A percentile compares a stretch with the other conserved stretches of the same genome.
phyloP scores from a whole-genome alignment of 441 rosid genomes.

The Pelargonium fulgidum region DNA sequence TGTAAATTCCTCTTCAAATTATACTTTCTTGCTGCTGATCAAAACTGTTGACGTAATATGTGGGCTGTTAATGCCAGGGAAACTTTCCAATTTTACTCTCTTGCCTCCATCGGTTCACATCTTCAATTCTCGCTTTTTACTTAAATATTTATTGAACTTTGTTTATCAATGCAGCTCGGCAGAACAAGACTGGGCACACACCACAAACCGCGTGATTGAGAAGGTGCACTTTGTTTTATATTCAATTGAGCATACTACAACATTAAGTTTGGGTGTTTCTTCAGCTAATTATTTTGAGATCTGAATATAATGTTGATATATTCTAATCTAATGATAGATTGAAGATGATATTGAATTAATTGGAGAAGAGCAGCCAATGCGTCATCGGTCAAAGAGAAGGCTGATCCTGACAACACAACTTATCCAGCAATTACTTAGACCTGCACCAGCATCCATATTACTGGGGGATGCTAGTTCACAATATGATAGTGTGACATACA shows the following conservation, averaged over 20 bases:
- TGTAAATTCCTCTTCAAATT: neutral
- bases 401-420: slow-evolving; percentile 63
- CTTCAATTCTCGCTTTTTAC: slow-evolving; percentile 5
- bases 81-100: neutral
- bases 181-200: slow-evolving; percentile 66
- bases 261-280: neutral
- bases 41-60: neutral
- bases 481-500: slow-evolving; percentile 47
- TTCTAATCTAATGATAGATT: slow-evolving; percentile 38
- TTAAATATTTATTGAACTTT: neutral
- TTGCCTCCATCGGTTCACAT: neutral
- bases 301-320: slow-evolving; percentile 13
- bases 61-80: neutral
- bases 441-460: slow-evolving; percentile 42
- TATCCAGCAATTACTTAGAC: slow-evolving; percentile 57
- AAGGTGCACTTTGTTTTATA: slow-evolving; percentile 40
- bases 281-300: neutral
- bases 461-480: slow-evolving; percentile 41
- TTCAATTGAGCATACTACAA: neutral
- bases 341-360: slow-evolving; percentile 42
- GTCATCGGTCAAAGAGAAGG: slow-evolving; percentile 58
- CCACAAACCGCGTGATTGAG: slow-evolving; percentile 55
- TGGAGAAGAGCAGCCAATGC: slow-evolving; percentile 6
- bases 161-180: slow-evolving; percentile 43
- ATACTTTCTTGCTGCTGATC: neutral